A percentile compares a stretch with the other conserved stretches of the same genome.
Evolutionary conservation across 768 basidiomycete species (phyloP).

Genomic region (Porphyrellus cyaneotinctus): DNA sequence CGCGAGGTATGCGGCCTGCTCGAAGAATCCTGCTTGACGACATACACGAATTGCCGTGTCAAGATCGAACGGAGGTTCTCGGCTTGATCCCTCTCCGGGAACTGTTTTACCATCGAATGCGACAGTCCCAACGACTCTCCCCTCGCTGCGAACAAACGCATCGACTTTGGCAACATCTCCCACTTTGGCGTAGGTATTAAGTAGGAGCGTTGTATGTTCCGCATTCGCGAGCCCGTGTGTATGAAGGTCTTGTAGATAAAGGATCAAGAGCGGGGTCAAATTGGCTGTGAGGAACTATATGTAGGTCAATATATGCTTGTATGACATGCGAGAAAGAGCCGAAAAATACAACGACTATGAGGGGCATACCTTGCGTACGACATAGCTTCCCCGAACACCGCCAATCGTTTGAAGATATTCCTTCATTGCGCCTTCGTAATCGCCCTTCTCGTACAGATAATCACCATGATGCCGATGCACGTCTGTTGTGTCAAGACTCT

Average conservation of each 20-base stretch:
- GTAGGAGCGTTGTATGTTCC: conserved; percentile 92
- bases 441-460: conserved; percentile 83
- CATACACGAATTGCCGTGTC: conserved; percentile 97
- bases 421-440: conserved; percentile 90
- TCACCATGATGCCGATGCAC: conserved; percentile 91
- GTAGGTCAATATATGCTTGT: conserved; percentile 3
- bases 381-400: conserved; percentile 87
- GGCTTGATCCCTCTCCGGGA: conserved; percentile 39
- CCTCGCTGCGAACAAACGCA: conserved; percentile 88
- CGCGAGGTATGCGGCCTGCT: conserved; percentile 91
- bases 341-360: background rate
- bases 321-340: background rate
- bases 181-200: conserved; percentile 97
- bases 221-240: conserved; percentile 86
- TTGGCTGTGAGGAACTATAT: conserved; percentile 92
- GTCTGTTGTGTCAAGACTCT: conserved; percentile 79
- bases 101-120: conserved; percentile 16
- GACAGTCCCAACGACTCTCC: conserved; percentile 37
- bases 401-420: conserved; percentile 92
- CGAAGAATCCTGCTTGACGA: conserved; percentile 93
- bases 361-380: conserved; percentile 81
- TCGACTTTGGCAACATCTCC: conserved; percentile 87
- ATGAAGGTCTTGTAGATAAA: conserved; percentile 94
- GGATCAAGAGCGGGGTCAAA: conserved; percentile 90
- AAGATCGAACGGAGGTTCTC: conserved; percentile 91